Conservation (phyloP, 345 rosid genomes). For the Eutrema heterophyllum region DNA sequence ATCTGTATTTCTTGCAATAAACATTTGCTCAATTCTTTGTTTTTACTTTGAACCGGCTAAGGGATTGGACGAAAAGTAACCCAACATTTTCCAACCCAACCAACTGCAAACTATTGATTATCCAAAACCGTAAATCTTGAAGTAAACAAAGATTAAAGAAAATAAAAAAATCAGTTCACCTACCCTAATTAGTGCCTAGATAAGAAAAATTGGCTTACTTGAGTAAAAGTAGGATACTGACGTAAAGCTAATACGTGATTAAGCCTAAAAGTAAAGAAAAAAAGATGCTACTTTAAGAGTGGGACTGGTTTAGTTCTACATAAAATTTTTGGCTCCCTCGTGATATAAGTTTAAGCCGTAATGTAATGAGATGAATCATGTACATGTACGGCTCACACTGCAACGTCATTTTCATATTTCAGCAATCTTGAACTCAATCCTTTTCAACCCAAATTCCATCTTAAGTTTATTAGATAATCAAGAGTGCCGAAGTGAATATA, state of each 20-base stretch:
- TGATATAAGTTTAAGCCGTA: neutral
- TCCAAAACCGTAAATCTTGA: neutral
- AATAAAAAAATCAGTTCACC: neutral
- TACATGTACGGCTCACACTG: conserved; percentile 2
- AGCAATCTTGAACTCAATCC: neutral
- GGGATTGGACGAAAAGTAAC: no score
- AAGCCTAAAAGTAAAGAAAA: neutral
- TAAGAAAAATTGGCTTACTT: neutral
- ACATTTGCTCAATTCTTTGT: neutral
- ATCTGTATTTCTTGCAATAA: no score
- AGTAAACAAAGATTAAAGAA: neutral
- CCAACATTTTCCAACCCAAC: neutral
- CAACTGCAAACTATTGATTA: neutral
- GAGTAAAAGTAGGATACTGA: neutral
- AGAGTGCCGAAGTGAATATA: no score
- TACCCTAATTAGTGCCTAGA: neutral
- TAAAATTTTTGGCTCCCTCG: neutral
- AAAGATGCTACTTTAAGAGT: neutral
- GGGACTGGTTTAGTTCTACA: neutral
- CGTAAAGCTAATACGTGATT: conserved; percentile 1
- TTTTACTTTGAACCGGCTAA: neutral
- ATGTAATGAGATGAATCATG: neutral
- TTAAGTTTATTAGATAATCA: neutral
- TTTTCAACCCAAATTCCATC: neutral
- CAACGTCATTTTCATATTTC: neutral